A percentile compares a stretch with the other conserved stretches of the same genome.
These are phyloP conservation scores for Endocalyx cinctus DNA, from an alignment of 2,329 filamentous ascomycete species.

Conservation along the genomic window DNA sequence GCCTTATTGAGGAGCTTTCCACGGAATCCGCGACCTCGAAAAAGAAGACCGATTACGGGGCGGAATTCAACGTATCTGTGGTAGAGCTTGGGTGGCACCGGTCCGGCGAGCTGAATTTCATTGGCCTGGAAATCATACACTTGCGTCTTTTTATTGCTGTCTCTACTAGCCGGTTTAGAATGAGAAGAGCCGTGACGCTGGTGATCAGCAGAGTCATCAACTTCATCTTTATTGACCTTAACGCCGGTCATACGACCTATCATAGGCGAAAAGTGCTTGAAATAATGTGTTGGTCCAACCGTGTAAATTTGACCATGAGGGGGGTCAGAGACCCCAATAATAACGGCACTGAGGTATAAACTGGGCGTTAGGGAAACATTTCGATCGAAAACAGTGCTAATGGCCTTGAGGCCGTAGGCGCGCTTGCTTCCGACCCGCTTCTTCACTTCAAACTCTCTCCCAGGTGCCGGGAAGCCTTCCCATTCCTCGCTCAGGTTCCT, in stretches of 20 bases:
- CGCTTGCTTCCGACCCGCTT: conserved; percentile 84
- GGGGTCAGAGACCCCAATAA: conserved; percentile 70
- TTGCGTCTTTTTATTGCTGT: conserved; percentile 45
- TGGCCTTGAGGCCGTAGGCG: conserved; percentile 70
- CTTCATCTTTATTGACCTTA: conserved; percentile 59
- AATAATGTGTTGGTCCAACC: conserved; percentile 67
- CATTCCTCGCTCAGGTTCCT: conserved; percentile 58
- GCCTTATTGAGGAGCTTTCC: conserved; percentile 79
- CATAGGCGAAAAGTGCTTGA: conserved; percentile 83
- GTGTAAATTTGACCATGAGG: conserved; percentile 72
- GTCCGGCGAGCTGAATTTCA: conserved; percentile 81
- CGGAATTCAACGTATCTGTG: conserved; percentile 92
- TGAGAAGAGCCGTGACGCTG: too few species aligned
- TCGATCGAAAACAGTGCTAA: conserved; percentile 58
- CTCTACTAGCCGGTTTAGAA: conserved; percentile 6
- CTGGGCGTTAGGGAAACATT: conserved; percentile 64
- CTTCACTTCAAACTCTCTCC: conserved; percentile 64
- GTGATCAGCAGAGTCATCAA: conserved; percentile 35
- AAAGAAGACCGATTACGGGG: conserved; percentile 86
- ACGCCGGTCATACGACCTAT: conserved; percentile 76
- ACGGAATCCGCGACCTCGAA: conserved; percentile 69
- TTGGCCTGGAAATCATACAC: conserved; percentile 94
- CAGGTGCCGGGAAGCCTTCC: conserved; percentile 59
- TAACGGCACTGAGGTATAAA: conserved; percentile 68
- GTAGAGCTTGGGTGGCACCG: conserved; percentile 75